Base-by-base conservation (phyloP, 208 protist genomes). In the Trichomonas tenax region DNA sequence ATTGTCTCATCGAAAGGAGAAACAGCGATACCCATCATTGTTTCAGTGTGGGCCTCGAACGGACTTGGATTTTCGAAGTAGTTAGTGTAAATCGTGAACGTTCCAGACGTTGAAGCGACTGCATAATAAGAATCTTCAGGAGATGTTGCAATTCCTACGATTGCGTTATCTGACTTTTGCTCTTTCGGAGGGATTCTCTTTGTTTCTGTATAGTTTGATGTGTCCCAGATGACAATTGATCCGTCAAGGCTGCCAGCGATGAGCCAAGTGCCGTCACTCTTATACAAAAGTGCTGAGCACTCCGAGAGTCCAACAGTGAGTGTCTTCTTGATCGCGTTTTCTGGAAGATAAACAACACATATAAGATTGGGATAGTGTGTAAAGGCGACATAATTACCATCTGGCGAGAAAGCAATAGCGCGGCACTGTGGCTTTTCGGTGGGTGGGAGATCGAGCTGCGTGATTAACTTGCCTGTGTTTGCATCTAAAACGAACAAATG, bases 1-100 rank as follows among this genome's bases (percentile, higher is more conserved):
- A 93, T 93, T 38, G 86, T 93, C 4, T 93, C 86, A 51, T 93
- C 86, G 34, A 93, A 93, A 4, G 40, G 86, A 34, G 86, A 93
- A 38, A 93, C 86, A 38, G 86, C 21, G 4, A 93, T 51, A 36
- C 44, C 14, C 17, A 93, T 34, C n/a, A 93, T 34, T 2, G 44
- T 26, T 34, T 48, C 26, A 8, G 36, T n/a, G 46, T 93, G 86
- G 17, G 44, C 86, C 11, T 41, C 10, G n/a, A 93, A 93, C 0
- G 0, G 15, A 6, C 10, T 93, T 38, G 86, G 40, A 6, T 34
- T 41, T 23, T 34, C 34, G n/a, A 93, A 93, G 48, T 48, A 0
- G 17, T 48, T 31, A 0, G 15, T 51, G 38, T 51, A 93, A 38
- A 93, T 93, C 8, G 40, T 44, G 31, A 93, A 48, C 0, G 2